Base-by-base conservation (phyloP, 2,329 filamentous ascomycete genomes). In the Tolypocladium guangdongense region DNA sequence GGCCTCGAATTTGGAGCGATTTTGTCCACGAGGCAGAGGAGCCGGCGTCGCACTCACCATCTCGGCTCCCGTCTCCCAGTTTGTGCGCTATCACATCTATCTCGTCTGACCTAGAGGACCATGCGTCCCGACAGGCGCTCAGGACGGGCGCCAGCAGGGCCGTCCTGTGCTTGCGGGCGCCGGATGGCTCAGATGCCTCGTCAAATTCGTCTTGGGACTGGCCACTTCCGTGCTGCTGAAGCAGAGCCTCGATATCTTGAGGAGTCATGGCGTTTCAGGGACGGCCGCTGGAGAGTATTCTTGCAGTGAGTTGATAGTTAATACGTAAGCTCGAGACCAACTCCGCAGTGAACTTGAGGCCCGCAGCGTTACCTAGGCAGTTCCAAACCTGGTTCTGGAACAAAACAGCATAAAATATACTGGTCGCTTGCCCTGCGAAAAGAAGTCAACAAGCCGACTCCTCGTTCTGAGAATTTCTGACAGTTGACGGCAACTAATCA, bases 31-130 rank as follows among this genome's bases (percentile, higher is more conserved):
- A n/a, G 10, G 7, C 22, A 49, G 45, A 14, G 20, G 6, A 48
- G 36, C 35, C 20, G 33, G n/a, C 35, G 8, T 16, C 7, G n/a
- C 6, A 65, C 76, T 71, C 60, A 81, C 79, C 73, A 62, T 79
- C 74, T 61, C 81, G 72, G 57, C 79, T 80, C 6, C 73, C 77
- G 58, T 83, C 75, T 1, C 75, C 81, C 0, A 83, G 62, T 54
- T 74, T 76, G 62, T 81, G 74, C 2, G 76, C 74, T 39, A 78
- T 66, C 2, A 60, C 53, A 52, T 77, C 74, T 18, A 83, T 65
- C 1, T 74, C 68, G 10, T 65, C 58, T 0, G 69, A 71, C 1
- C 66, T 65, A 7, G 73, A 60, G 36, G 68, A 64, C 66, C 73
- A 75, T 4, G 75, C 65, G 20, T 73, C 60, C 49, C 69, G 65